phyloP scores from a whole-genome alignment of 164 flowering plant species.

The Chloranthus sessilifolius region DNA sequence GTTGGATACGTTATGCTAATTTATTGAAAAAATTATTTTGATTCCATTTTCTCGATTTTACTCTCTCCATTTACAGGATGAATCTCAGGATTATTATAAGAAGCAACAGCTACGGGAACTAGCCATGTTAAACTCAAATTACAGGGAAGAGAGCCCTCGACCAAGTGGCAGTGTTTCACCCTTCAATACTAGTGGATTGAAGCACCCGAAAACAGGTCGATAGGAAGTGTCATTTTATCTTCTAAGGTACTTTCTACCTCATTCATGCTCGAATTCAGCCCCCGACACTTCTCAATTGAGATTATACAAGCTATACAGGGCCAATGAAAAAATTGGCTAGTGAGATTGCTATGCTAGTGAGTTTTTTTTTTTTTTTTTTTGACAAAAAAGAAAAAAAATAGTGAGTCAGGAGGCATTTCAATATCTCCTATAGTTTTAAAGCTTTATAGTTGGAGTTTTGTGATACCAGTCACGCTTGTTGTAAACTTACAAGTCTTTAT shows the following conservation, averaged over 20 bases:
- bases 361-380: no score
- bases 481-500: constrained; percentile 38
- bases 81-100: constrained; percentile 79
- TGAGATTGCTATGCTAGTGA: constrained; percentile 28
- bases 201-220: constrained; percentile 78
- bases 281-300: constrained; percentile 16
- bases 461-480: no score
- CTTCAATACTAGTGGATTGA: constrained; percentile 84
- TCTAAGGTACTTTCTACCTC: constrained; percentile 11
- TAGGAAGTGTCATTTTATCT: constrained; percentile 17
- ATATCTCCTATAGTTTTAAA: constrained; percentile 16
- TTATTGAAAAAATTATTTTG: no score
- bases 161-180: constrained; percentile 91
- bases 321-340: constrained; percentile 33
- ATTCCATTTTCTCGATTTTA: no score
- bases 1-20: no score
- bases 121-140: constrained; percentile 76
- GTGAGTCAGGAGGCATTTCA: constrained; percentile 8
- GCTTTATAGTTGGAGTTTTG: constrained; percentile 22
- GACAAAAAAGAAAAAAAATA: constrained; percentile 10
- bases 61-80: constrained; percentile 81
- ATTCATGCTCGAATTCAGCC: constrained; percentile 3
- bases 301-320: constrained; percentile 20
- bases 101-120: constrained; percentile 85
- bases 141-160: constrained; percentile 87